Percentiles rank a stretch among this genome's conserved stretches.
Evolutionary conservation across 1,139 yeast genomes (phyloP).

Genomic region (Citeromyces hawaiiensis): DNA sequence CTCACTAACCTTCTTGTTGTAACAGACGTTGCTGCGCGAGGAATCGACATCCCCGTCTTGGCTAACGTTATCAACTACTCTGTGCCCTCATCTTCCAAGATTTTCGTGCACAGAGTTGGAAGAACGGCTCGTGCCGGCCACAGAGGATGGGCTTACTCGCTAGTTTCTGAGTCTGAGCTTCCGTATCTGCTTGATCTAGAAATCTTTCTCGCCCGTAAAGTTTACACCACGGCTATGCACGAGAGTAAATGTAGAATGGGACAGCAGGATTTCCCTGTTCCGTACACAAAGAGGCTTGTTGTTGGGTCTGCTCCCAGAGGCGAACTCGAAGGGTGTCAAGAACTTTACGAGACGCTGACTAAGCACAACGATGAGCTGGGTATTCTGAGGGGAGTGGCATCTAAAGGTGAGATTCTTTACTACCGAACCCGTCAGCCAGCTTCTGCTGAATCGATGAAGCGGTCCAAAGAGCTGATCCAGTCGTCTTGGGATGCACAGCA

Average conservation of each 20-base stretch:
- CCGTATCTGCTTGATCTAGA: slow-evolving; percentile 89
- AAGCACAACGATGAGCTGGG: slow-evolving; percentile 57
- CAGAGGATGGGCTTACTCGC: slow-evolving; percentile 94
- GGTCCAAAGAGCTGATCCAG: slow-evolving; percentile 71
- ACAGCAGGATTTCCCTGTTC: slow-evolving; percentile 32
- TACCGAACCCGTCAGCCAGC: slow-evolving; percentile 81
- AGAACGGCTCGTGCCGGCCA: slow-evolving; percentile 99
- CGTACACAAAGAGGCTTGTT: slow-evolving; percentile 67
- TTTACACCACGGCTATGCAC: slow-evolving; percentile 57
- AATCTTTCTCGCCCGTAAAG: slow-evolving; percentile 75
- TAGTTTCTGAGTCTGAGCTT: slow-evolving; percentile 72
- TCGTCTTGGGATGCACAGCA: slow-evolving; percentile 79
- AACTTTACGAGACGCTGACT: slow-evolving; percentile 52
- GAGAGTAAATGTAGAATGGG: slow-evolving; percentile 44
- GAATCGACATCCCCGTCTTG: slow-evolving; percentile 94
- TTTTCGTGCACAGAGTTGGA: slow-evolving; percentile 94
- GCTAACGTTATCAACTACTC: slow-evolving; percentile 90
- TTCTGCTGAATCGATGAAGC: slow-evolving; percentile 68
- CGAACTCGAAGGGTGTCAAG: slow-evolving; percentile 60
- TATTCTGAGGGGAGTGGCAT: slow-evolving; percentile 56
- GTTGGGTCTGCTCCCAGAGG: slow-evolving; percentile 73
- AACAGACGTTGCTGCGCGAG: slow-evolving; percentile 98
- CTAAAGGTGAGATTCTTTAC: slow-evolving; percentile 80
- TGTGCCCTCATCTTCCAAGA: slow-evolving; percentile 83
- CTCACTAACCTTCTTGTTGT: slow-evolving; percentile 77